Percentiles rank a stretch among this genome's conserved stretches.
Evolutionary conservation across 331 rosid species (phyloP).

Genomic region (Quercus tomentella): DNA sequence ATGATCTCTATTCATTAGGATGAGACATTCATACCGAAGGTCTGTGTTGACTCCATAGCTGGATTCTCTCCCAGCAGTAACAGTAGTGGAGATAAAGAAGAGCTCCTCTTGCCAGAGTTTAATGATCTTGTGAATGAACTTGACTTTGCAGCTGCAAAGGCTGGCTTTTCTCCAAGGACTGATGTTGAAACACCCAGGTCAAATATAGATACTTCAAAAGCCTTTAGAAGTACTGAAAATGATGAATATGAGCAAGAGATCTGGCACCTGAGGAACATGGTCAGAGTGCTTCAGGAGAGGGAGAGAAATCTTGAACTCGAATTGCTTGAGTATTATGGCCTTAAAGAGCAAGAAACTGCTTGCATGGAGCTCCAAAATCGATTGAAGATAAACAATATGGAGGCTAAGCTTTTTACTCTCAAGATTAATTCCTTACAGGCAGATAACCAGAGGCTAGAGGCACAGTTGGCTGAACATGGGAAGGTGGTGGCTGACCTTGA

Average conservation of each 20-base stretch:
- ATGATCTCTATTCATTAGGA: slow-evolving; percentile 39
- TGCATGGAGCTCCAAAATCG: slow-evolving; percentile 84
- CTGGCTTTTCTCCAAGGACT: slow-evolving; percentile 34
- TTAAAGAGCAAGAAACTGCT: slow-evolving; percentile 76
- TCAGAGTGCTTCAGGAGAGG: slow-evolving; percentile 70
- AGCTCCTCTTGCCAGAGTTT: slow-evolving; percentile 42
- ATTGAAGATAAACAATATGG: slow-evolving; percentile 68
- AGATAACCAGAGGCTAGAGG: slow-evolving; percentile 59
- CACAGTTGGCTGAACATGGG: slow-evolving; percentile 46
- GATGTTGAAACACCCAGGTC: slow-evolving; percentile 43
- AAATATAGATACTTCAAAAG: slow-evolving; percentile 34
- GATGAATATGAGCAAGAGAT: slow-evolving; percentile 67
- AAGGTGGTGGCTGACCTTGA: slow-evolving; percentile 62
- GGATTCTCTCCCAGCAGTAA: slow-evolving; percentile 37
- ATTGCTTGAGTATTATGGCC: slow-evolving; percentile 80
- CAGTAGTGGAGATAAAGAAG: slow-evolving; percentile 45
- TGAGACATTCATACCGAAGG: slow-evolving; percentile 39
- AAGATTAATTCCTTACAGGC: slow-evolving; percentile 69
- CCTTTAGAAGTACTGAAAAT: slow-evolving; percentile 26
- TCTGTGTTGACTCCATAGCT: slow-evolving; percentile 25
- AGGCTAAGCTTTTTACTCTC: slow-evolving; percentile 70
- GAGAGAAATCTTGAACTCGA: slow-evolving; percentile 72
- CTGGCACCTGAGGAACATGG: slow-evolving; percentile 48
- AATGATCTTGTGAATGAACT: slow-evolving; percentile 47
- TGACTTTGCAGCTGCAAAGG: slow-evolving; percentile 31